Percentiles rank a stretch among this genome's conserved stretches.
phyloP scores from a whole-genome alignment of 805 yeast genomes.

The Lipomyces spencermartinsiae region DNA sequence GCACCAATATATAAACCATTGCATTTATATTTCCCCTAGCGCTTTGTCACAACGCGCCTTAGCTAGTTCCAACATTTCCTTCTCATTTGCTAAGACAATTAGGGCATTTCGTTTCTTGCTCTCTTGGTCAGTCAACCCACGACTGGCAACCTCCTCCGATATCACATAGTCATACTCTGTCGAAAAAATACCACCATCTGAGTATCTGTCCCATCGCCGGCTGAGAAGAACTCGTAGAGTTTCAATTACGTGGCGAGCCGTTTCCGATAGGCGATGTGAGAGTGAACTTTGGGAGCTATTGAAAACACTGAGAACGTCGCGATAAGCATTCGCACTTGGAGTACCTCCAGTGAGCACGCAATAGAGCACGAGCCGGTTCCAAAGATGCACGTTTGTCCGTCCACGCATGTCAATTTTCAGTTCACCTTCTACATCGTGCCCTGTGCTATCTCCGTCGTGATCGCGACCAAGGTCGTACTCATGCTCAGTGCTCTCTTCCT shows the following conservation, averaged over 20 bases:
- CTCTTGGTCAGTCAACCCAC: constrained; percentile 1
- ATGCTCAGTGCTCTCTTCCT: constrained; percentile 4
- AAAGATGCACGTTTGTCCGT: constrained; percentile 14
- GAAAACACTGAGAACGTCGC: constrained; percentile 13
- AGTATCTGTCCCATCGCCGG: constrained; percentile 19
- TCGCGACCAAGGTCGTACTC: not conserved
- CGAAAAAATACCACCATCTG: constrained; percentile 23
- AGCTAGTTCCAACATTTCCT: constrained; percentile 32
- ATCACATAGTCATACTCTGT: constrained; percentile 24
- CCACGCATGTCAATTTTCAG: constrained; percentile 19
- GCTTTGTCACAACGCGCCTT: constrained; percentile 19
- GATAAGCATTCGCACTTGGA: constrained; percentile 2
- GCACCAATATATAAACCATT: not conserved
- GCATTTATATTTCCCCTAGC: constrained; percentile 4
- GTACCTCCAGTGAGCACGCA: not conserved
- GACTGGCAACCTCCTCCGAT: constrained; percentile 7
- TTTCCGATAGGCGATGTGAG: not conserved
- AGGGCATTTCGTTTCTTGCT: constrained; percentile 14
- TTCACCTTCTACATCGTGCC: constrained; percentile 6
- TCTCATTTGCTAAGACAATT: constrained; percentile 29
- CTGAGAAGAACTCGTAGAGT: constrained; percentile 7
- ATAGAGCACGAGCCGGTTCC: constrained; percentile 19
- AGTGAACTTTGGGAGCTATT: constrained; percentile 14
- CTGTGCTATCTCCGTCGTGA: not conserved
- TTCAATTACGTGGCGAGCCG: not conserved